Conservation (phyloP, 2,329 filamentous ascomycete genomes). For the Periglandula ipomoeae region DNA sequence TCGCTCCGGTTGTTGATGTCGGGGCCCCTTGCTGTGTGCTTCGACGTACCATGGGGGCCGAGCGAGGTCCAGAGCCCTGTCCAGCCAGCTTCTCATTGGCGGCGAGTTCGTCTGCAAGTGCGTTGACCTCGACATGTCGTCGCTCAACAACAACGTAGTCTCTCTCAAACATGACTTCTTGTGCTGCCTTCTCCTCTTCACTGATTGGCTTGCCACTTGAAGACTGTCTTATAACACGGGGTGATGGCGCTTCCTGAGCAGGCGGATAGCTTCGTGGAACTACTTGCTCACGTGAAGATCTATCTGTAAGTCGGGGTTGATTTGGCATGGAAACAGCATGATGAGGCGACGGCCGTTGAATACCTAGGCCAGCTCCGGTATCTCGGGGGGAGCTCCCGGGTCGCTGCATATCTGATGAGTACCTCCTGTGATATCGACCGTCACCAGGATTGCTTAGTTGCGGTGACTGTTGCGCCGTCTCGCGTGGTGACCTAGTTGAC, state of each 20-base stretch:
- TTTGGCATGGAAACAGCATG: slow-evolving; percentile 41
- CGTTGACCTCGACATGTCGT: slow-evolving; percentile 90
- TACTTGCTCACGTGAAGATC: slow-evolving; percentile 17
- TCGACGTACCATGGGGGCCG: slow-evolving; percentile 60
- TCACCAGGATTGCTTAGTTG: slow-evolving; percentile 35
- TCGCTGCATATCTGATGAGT: slow-evolving; percentile 20
- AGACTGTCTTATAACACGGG: slow-evolving; percentile 13
- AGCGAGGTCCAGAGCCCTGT: slow-evolving; percentile 43
- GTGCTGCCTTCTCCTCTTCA: slow-evolving; percentile 63
- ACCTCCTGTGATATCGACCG: slow-evolving; percentile 22
- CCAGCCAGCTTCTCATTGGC: slow-evolving; percentile 59
- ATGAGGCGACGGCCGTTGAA: slow-evolving; percentile 36
- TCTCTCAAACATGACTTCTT: slow-evolving; percentile 82
- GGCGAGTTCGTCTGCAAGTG: slow-evolving; percentile 88
- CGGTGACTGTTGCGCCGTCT: slow-evolving; percentile 31
- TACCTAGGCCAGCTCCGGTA: slow-evolving; percentile 39
- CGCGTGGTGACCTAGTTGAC: slow-evolving; percentile 31
- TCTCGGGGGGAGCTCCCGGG: slow-evolving; percentile 36
- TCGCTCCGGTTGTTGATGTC: slow-evolving; percentile 59
- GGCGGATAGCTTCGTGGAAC: slow-evolving; percentile 24
- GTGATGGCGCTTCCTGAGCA: slow-evolving; percentile 1
- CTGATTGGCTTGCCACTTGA: slow-evolving; percentile 26
- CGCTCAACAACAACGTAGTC: slow-evolving; percentile 97
- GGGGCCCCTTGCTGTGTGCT: slow-evolving; percentile 70
- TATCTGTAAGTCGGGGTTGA: slow-evolving; percentile 25